Base-by-base conservation (phyloP, 352 stramenopile species). In the Pythium scleroteichum region DNA sequence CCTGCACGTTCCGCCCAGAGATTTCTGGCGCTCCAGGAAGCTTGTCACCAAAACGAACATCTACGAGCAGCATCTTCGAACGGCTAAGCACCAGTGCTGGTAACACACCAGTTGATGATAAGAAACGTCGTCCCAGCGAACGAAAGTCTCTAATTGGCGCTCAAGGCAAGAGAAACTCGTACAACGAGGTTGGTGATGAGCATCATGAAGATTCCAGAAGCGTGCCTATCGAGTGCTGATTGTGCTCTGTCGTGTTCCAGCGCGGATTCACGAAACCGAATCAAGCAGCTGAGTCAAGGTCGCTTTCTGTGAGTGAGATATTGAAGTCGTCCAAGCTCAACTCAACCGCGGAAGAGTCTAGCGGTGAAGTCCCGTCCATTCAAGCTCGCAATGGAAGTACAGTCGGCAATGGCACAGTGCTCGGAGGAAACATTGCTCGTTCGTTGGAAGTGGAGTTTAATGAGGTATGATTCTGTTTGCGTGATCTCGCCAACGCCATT, bases 1-100 rank as follows among this genome's bases (percentile, higher is more conserved):
- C 84, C 20, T 94, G 85, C 57, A 94, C 85, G 1, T 94, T 94
- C 69, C 88, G 89, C 67, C 85, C 85, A 13, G 78, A 91, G 20
- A 79, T 92, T 24, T 85, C 76, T n/a, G 78, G 75, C 1, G 65
- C 68, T 9, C 64, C 58, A 14, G 79, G 86, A 19, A 71, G 59
- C 7, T 61, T 77, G 17, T 69, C 66, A 19, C 78, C 80, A 22
- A 77, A 80, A 42, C 53, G 60, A 20, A 71, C 68, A 23, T 72
- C 75, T 1, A 74, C 73, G 2, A 66, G 40, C 23, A 72, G 72
- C 1, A 72, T 85, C 8, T 84, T 82, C 27, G 77, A 85, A 4
- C 61, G 71, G 14, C 55, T 87, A 16, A 75, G 67, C 53, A 56
- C 63, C 4, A 75, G 66, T 6, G 53, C 62, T n/a, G 53, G 42